Base-by-base conservation (phyloP, 2,329 filamentous ascomycete genomes). In the Cytospora piceicola region DNA sequence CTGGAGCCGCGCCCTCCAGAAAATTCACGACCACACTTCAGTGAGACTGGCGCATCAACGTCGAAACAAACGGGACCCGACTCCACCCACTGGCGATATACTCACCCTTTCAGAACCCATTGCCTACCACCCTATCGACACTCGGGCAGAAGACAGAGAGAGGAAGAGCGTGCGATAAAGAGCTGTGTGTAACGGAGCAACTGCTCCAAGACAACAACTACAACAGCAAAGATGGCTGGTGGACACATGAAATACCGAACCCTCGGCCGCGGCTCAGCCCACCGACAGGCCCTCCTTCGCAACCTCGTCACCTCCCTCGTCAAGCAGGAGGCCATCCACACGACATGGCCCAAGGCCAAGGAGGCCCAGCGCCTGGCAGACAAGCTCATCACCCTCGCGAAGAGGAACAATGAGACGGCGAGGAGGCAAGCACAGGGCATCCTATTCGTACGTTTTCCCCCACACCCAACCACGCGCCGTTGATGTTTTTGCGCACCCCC, bases 301-400 rank as follows among this genome's bases (percentile, higher is more conserved):
- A 97, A 98, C 80, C 85, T 99, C 68, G 94, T 98, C 77, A 97
- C 94, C 71, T 95, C 94, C 63, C 90, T 99, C 71, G 91, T 99
- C 80, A 86, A 92, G 78, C 88, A 96, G 79, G 95, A 99, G 82
- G 89, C 92, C 69, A 96, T 99, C 81, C 89, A 90, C 70, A 99
- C 95, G 59, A 97, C 95, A 80, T 97, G 91, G 85, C 89, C 90
- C 77, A 98, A 98, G 81, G 95, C 95, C 57, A 99, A 98, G 80
- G 95, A 99, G 82, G 92, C 95, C 24, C 95, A 99, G 80, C 86
- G 92, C 53, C 78, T 98, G 72, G 95, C 94, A 9, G 95, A 99
- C 76, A 96, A 96, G 82, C 83, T 98, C 71, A 94, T 99, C 73
- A 97, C 94, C 5, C 78, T 97, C 72, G 94, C 92, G 24, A 99